Conservation (phyloP, 2,329 filamentous ascomycete species). For the Zarea fungicola region DNA sequence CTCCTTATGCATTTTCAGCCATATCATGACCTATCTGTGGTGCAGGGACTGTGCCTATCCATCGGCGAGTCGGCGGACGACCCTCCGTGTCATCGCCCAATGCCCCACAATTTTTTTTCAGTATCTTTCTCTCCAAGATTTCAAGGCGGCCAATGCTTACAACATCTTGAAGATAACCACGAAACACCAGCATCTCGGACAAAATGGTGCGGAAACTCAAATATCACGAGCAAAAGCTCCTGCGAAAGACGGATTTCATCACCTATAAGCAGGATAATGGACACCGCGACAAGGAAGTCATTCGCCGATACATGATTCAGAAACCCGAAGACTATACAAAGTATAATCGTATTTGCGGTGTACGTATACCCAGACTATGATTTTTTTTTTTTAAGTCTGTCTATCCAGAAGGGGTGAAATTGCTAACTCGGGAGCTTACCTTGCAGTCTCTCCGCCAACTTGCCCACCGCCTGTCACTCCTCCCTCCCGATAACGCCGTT, state of each 20-base stretch:
- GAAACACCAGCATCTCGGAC: slow-evolving; percentile 13
- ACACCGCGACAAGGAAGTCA: slow-evolving; percentile 76
- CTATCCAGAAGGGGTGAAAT: too few relatives aligned
- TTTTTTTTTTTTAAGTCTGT: too few relatives aligned
- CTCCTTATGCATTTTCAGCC: too few relatives aligned
- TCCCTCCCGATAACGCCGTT: slow-evolving; percentile 72
- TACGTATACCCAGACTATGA: slow-evolving; percentile 38
- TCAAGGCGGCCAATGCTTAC: neutral
- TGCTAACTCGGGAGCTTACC: too few relatives aligned
- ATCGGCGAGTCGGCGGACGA: slow-evolving; percentile 8
- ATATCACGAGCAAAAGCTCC: slow-evolving; percentile 92
- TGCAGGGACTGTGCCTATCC: neutral
- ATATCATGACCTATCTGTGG: neutral
- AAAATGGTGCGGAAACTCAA: slow-evolving; percentile 94
- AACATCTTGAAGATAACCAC: neutral
- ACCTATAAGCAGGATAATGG: slow-evolving; percentile 84
- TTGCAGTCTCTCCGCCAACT: slow-evolving; percentile 75
- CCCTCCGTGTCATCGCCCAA: slow-evolving; percentile 1
- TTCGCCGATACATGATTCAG: slow-evolving; percentile 85
- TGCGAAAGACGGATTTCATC: slow-evolving; percentile 89
- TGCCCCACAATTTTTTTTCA: slow-evolving; percentile 12
- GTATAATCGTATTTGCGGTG: slow-evolving; percentile 63
- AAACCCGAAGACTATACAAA: slow-evolving; percentile 79
- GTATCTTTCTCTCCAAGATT: slow-evolving; percentile 4
- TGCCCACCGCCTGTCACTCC: slow-evolving; percentile 77